phyloP scores from a whole-genome alignment of 805 yeast genomes.

The Myxozyma vanderwaltii region DNA sequence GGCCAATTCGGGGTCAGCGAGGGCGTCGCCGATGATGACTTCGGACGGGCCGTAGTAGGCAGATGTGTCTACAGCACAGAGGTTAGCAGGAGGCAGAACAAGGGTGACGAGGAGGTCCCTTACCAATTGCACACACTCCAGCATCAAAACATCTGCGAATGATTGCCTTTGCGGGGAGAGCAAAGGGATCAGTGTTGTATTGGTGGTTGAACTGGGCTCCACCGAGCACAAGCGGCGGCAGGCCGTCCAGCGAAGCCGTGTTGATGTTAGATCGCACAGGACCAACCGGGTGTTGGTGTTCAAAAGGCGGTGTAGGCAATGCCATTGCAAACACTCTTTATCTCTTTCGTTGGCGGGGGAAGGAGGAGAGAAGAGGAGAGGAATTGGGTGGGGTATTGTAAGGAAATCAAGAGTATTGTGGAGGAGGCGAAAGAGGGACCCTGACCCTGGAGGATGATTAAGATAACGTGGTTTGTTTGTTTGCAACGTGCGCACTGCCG shows the following conservation, averaged over 20 bases:
- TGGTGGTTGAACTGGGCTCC: slow-evolving; percentile 87
- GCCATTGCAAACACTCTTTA: background rate
- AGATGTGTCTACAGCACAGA: slow-evolving; percentile 65
- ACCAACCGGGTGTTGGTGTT: slow-evolving; percentile 16
- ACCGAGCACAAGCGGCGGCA: slow-evolving; percentile 66
- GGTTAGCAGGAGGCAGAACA: background rate
- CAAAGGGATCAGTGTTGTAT: slow-evolving; percentile 69
- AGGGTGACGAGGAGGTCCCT: background rate
- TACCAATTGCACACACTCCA: slow-evolving; percentile 67
- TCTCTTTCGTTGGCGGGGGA: no score
- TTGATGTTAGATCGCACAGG: slow-evolving; percentile 11
- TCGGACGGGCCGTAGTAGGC: slow-evolving; percentile 95
- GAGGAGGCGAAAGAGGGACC: background rate
- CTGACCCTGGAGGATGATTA: slow-evolving; percentile 5
- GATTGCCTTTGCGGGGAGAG: slow-evolving; percentile 60
- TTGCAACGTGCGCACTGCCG: no score
- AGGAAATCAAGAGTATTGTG: no score
- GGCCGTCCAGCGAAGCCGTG: slow-evolving; percentile 29
- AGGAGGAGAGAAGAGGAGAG: no score
- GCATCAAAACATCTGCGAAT: slow-evolving; percentile 59
- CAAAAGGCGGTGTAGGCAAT: slow-evolving; percentile 27
- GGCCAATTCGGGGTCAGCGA: slow-evolving; percentile 45
- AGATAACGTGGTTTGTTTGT: background rate
- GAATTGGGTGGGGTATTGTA: no score
- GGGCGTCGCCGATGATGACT: slow-evolving; percentile 66